A percentile compares a stretch with the other conserved stretches of the same genome.
Evolutionary conservation across 352 stramenopile species (phyloP).

Genomic region (Globisporangium parvum): DNA sequence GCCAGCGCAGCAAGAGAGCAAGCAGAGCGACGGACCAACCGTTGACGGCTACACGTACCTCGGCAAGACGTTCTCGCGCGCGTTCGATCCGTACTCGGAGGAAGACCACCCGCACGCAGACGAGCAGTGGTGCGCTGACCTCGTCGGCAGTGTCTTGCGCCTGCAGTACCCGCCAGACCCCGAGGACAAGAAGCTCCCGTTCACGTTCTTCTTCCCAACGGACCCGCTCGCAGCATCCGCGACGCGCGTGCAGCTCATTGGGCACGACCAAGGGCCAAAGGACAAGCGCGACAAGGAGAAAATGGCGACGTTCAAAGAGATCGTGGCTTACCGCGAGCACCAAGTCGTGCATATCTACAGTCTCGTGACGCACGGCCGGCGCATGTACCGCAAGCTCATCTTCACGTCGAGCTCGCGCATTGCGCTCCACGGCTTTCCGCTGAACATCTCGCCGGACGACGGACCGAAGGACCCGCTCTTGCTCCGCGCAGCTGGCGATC

Average conservation of each 20-base stretch:
- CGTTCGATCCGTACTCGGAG: constrained; percentile 79
- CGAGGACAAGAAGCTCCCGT: constrained; percentile 79
- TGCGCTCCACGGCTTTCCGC: constrained; percentile 90
- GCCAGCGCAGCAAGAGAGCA: constrained; percentile 15
- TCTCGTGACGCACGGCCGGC: constrained; percentile 94
- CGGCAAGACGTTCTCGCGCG: constrained; percentile 49
- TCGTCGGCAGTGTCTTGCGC: constrained; percentile 53
- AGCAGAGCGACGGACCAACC: constrained; percentile 13
- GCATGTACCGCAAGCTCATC: constrained; percentile 94
- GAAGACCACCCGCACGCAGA: constrained; percentile 56
- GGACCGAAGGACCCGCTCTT: constrained; percentile 53
- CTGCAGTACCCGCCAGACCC: constrained; percentile 69
- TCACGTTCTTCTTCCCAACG: constrained; percentile 61
- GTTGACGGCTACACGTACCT: constrained; percentile 57
- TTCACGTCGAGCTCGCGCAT: constrained; percentile 96
- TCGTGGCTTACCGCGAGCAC: constrained; percentile 91
- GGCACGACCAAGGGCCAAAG: constrained; percentile 58
- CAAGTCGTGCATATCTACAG: constrained; percentile 96
- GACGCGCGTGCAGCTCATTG: constrained; percentile 50
- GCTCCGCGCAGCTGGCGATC: constrained; percentile 58
- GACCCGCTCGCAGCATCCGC: constrained; percentile 40
- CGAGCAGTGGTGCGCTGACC: constrained; percentile 70
- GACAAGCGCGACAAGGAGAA: constrained; percentile 74
- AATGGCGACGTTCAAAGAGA: constrained; percentile 95
- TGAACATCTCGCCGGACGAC: constrained; percentile 57